These are phyloP conservation scores for Cercis canadensis DNA, from an alignment of 306 rosid species.

Conservation along the genomic window DNA sequence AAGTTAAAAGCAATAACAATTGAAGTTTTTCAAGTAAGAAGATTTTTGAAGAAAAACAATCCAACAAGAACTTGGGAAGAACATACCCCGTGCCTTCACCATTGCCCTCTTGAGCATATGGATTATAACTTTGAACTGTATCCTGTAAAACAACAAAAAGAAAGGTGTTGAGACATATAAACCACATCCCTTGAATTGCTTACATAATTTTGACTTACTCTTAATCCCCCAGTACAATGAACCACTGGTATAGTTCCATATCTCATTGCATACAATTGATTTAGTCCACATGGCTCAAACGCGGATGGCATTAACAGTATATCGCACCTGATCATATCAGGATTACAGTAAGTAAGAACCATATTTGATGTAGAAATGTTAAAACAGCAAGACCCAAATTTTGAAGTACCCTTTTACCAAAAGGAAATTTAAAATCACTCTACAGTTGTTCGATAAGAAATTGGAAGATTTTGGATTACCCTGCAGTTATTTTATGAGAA, in stretches of 20 bases:
- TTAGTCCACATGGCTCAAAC: constrained; percentile 92
- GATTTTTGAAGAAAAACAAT: constrained; percentile 14
- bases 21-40: not conserved
- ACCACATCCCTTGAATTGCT: constrained; percentile 17
- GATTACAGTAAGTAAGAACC: constrained; percentile 39
- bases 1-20: constrained; percentile 21
- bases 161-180: constrained; percentile 27
- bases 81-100: constrained; percentile 84
- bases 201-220: constrained; percentile 61
- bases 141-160: constrained; percentile 60
- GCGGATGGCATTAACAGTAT: constrained; percentile 87
- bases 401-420: not conserved
- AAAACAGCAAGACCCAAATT: constrained; percentile 22
- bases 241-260: constrained; percentile 94
- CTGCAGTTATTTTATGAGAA: constrained; percentile 88
- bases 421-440: constrained; percentile 33
- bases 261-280: constrained; percentile 92
- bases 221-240: constrained; percentile 91
- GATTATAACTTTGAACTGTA: constrained; percentile 71
- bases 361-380: constrained; percentile 11
- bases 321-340: constrained; percentile 72
- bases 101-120: constrained; percentile 56
- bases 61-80: constrained; percentile 9
- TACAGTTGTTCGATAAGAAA: constrained; percentile 49
- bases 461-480: constrained; percentile 63